Percentiles rank a stretch among this genome's conserved stretches.
Evolutionary conservation across 2,329 filamentous ascomycete species (phyloP).

Genomic region (Celoporthe dispersa): DNA sequence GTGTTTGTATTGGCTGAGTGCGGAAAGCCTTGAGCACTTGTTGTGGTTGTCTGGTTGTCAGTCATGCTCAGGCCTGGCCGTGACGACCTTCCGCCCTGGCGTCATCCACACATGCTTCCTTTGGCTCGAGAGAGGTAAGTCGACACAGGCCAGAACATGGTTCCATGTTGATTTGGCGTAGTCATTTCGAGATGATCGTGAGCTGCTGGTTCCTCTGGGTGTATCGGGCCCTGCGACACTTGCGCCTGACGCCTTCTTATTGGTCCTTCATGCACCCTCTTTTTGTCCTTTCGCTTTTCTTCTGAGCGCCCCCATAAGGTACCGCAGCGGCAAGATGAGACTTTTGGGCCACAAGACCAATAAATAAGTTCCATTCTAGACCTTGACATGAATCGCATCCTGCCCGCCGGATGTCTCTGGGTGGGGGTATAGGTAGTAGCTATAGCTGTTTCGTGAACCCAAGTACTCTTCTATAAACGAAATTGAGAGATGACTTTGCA

Average conservation of each 20-base stretch:
- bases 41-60: neutral
- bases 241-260: neutral
- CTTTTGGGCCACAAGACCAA: neutral
- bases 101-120: neutral
- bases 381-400: slow-evolving; percentile 11
- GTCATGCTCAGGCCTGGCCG: neutral
- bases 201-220: neutral
- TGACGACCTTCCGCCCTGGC: neutral
- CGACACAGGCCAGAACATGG: too few species aligned
- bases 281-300: neutral
- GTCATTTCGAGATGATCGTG: neutral
- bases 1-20: neutral
- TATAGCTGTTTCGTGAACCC: slow-evolving; percentile 27
- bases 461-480: slow-evolving; percentile 26
- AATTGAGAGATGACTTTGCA: slow-evolving; percentile 10
- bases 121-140: neutral
- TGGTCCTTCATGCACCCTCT: neutral
- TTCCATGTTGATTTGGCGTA: too few species aligned
- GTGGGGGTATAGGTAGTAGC: slow-evolving; percentile 29
- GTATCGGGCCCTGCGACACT: neutral
- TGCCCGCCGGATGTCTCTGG: slow-evolving; percentile 26
- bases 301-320: neutral
- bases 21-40: neutral
- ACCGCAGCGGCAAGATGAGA: neutral
- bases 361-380: slow-evolving; percentile 19